Conservation (phyloP, 805 yeast species). For the Zygosaccharomyces siamensis region DNA sequence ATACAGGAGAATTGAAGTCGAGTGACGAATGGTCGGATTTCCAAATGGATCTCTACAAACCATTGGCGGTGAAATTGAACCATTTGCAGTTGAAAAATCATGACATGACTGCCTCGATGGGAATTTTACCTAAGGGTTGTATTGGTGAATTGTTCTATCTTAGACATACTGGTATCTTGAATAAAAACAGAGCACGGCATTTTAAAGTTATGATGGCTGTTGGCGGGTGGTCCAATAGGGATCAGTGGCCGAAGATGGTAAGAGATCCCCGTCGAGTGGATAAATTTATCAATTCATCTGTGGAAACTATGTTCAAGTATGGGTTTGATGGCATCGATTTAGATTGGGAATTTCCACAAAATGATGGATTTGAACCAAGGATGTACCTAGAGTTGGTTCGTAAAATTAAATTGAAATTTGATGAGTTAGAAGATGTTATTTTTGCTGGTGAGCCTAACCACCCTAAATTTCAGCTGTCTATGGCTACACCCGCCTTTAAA, state of each 20-base stretch:
- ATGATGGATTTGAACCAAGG: slow-evolving; percentile 39
- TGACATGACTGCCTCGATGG: slow-evolving; percentile 1
- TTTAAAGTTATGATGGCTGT: slow-evolving; percentile 65
- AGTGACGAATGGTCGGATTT: slow-evolving; percentile 67
- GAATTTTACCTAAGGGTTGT: slow-evolving; percentile 40
- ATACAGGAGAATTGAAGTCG: slow-evolving; percentile 48
- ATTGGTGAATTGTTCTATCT: slow-evolving; percentile 46
- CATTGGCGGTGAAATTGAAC: slow-evolving; percentile 12
- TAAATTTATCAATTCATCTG: slow-evolving; percentile 47
- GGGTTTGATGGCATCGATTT: slow-evolving; percentile 88
- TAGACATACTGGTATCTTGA: slow-evolving; percentile 33
- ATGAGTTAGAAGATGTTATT: slow-evolving; percentile 34
- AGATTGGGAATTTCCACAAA: slow-evolving; percentile 89
- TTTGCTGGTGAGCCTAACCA: slow-evolving; percentile 11
- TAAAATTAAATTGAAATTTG: slow-evolving; percentile 39
- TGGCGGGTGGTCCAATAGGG: slow-evolving; percentile 71
- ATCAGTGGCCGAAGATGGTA: slow-evolving; percentile 44
- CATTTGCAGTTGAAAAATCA: slow-evolving; percentile 1
- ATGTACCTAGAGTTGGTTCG: slow-evolving; percentile 43
- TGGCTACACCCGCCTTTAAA: slow-evolving; percentile 71
- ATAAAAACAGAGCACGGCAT: slow-evolving; percentile 22
- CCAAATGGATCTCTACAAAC: slow-evolving; percentile 33
- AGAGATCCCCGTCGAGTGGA: slow-evolving; percentile 37
- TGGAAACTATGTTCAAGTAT: slow-evolving; percentile 44
- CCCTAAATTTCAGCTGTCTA: slow-evolving; percentile 46